phyloP scores from a whole-genome alignment of 2,329 filamentous ascomycete genomes.

The Epichloe bromicola region DNA sequence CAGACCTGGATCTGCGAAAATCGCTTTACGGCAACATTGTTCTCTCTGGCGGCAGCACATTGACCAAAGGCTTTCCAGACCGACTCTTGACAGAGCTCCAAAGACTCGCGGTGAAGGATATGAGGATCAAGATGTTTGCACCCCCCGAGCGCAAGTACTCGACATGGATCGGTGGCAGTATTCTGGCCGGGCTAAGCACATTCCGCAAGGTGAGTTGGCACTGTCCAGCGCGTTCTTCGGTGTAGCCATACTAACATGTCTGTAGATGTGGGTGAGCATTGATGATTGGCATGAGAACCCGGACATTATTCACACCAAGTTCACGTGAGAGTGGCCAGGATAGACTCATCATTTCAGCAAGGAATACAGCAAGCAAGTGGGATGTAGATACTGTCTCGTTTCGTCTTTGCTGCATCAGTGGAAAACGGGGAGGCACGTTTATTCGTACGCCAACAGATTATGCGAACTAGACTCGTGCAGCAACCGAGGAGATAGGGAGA shows the following conservation, averaged over 20 bases:
- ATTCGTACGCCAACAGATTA: too few species aligned
- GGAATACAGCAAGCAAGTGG: too few species aligned
- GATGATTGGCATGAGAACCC: constrained; percentile 99
- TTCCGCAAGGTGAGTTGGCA: constrained; percentile 76
- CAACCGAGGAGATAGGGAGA: too few species aligned
- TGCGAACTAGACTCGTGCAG: too few species aligned
- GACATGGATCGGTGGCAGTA: constrained; percentile 97
- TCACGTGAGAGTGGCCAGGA: constrained; percentile 48
- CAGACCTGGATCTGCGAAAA: constrained; percentile 91
- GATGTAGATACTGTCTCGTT: too few species aligned
- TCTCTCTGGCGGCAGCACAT: constrained; percentile 84
- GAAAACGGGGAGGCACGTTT: too few species aligned
- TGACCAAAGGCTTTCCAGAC: constrained; percentile 95
- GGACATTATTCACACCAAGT: constrained; percentile 96
- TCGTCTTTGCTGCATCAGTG: too few species aligned
- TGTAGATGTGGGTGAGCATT: constrained; percentile 97
- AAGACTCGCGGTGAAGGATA: constrained; percentile 89
- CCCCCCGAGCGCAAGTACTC: constrained; percentile 97
- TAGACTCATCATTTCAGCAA: background rate
- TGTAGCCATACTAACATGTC: constrained; percentile 7
- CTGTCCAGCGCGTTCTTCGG: background rate
- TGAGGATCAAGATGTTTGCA: constrained; percentile 98
- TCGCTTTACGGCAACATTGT: constrained; percentile 94
- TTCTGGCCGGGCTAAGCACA: constrained; percentile 89
- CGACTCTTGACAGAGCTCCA: constrained; percentile 85